Percentiles rank a stretch among this genome's conserved stretches.
phyloP scores from a whole-genome alignment of 2,329 filamentous ascomycete genomes.

The Colletotrichum scovillei region DNA sequence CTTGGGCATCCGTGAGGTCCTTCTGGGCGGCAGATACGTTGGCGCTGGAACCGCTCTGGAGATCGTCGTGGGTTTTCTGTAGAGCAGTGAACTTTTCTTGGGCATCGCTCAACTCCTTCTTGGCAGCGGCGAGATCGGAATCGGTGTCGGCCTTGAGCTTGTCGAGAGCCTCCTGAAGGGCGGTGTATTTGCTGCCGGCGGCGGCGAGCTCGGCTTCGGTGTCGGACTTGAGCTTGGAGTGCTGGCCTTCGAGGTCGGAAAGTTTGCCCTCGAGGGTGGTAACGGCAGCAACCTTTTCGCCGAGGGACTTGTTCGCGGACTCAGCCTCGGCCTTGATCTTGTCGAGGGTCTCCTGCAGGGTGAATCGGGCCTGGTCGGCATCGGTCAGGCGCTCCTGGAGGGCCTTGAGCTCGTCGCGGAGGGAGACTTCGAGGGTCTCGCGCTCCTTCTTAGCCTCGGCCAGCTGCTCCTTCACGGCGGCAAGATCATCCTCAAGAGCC shows the following conservation, averaged over 20 bases:
- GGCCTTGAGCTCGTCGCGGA: conserved; percentile 45
- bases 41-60: conserved; percentile 44
- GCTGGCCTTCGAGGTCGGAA: conserved; percentile 40
- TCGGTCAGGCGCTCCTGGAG: conserved; percentile 50
- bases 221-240: conserved; percentile 42
- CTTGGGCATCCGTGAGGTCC: conserved; percentile 42
- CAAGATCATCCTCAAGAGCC: conserved; percentile 47
- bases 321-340: conserved; percentile 47
- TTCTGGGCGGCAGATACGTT: conserved; percentile 45
- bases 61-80: conserved; percentile 38
- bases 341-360: conserved; percentile 43
- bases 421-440: conserved; percentile 44
- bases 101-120: conserved; percentile 46
- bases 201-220: conserved; percentile 41
- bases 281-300: conserved; percentile 44
- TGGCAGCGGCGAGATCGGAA: conserved; percentile 44
- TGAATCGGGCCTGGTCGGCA: conserved; percentile 45
- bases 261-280: conserved; percentile 43
- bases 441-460: conserved; percentile 48
- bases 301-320: conserved; percentile 41
- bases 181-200: conserved; percentile 33
- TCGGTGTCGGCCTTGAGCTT: conserved; percentile 40
- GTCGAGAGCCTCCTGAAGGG: conserved; percentile 39
- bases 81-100: conserved; percentile 46
- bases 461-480: conserved; percentile 46